Evolutionary conservation across 2,329 filamentous ascomycete species (phyloP), one percentile per base, ranked within the genome.

Genomic region (Rutstroemia sp.): DNA sequence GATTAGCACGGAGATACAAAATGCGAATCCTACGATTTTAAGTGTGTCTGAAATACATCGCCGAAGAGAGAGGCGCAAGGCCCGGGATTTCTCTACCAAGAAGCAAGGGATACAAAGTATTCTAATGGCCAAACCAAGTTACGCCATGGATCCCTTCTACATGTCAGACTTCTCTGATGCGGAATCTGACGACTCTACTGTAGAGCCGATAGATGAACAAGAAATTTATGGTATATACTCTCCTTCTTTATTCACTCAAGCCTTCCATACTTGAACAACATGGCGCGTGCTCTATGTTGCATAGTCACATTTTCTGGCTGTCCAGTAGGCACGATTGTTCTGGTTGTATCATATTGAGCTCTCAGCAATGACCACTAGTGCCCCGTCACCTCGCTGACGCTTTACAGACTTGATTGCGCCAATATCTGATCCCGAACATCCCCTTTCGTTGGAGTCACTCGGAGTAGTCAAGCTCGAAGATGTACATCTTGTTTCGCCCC

Each of bases 381-480:
- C 30, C 30, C 30, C 12, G 30, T 34, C 30, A 34, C 30, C 19
- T 51, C 30, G 61, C 72, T 76, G 62, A 75, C 66, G 64, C 69
- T 64, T 68, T 61, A 62, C 62, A 94, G 92, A 99, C 75, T 80
- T 99, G 59, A 94, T 99, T 66, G 90, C 91, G 61, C 88, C 88
- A 65, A 96, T 99, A 67, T 92, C 90, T 23, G 94, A 99, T 71
- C 94, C 94, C 2, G 94, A 99, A 74, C 94, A 99, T 70, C 94
- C 94, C 39, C 83, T 96, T 53, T 95, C 92, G 2, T 81, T 99
- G 49, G 94, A 92, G 60, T 91, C 94, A 66, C 80, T 99, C 42
- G 91, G 92, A 37, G 94, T 99, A 52, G 91, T 99, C 64, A 96
- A 95, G 64, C 83, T 99, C n/a, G 86, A 88, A 34, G 94, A 99